These are phyloP conservation scores for Tolypocladium paradoxum DNA, from an alignment of 2,329 filamentous ascomycete species.

Conservation along the genomic window DNA sequence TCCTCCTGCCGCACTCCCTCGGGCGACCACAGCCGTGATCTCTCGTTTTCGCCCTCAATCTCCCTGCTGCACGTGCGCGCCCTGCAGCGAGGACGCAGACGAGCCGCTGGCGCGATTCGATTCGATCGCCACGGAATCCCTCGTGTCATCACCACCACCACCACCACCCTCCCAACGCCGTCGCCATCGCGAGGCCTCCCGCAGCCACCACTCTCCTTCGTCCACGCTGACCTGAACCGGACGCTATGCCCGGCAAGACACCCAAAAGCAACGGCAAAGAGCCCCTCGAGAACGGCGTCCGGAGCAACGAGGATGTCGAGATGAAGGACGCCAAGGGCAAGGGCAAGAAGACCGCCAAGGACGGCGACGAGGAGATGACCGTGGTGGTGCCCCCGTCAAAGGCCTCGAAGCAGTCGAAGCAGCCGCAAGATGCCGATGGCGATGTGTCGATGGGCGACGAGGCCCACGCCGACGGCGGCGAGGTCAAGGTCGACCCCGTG, in stretches of 20 bases:
- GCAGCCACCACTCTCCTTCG: not conserved
- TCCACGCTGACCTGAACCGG: not conserved
- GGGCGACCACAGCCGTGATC: slow-evolving; percentile 2
- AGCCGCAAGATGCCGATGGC: slow-evolving; percentile 49
- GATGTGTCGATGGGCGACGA: slow-evolving; percentile 62
- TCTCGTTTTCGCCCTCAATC: not conserved
- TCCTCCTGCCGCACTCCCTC: slow-evolving; percentile 1
- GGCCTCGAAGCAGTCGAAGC: slow-evolving; percentile 45
- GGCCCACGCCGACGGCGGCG: slow-evolving; percentile 40
- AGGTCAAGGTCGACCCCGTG: slow-evolving; percentile 49
- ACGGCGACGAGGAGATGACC: slow-evolving; percentile 71
- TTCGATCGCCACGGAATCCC: slow-evolving; percentile 1
- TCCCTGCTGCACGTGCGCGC: not conserved
- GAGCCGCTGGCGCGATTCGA: slow-evolving; percentile 1
- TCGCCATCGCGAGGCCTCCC: not conserved
- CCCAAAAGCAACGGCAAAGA: slow-evolving; percentile 62
- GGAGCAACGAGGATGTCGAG: slow-evolving; percentile 52
- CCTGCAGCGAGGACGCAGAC: slow-evolving; percentile 1
- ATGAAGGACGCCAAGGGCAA: slow-evolving; percentile 62
- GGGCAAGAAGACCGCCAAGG: slow-evolving; percentile 52
- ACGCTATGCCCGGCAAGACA: slow-evolving; percentile 60
- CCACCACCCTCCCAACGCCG: not conserved
- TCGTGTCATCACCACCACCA: not conserved
- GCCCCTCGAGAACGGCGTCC: slow-evolving; percentile 57
- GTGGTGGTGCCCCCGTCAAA: slow-evolving; percentile 69